Conservation (phyloP, 2,329 filamentous ascomycete species). For the Talaromyces marneffei region DNA sequence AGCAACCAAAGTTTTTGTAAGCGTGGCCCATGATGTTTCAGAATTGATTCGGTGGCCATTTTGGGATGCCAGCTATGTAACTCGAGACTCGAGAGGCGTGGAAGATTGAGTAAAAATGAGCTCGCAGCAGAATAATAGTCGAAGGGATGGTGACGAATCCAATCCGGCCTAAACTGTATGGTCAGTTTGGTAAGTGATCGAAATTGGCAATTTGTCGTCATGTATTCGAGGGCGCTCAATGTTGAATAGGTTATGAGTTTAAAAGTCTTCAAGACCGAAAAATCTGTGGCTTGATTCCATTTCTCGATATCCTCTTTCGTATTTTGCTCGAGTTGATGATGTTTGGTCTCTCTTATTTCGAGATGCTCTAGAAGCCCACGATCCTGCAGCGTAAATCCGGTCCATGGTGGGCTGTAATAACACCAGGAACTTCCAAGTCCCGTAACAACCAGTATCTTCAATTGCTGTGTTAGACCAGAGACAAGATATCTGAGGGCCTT, state of each 20-base stretch:
- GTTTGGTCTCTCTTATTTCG: neutral
- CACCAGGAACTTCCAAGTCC: no score
- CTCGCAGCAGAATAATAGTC: neutral
- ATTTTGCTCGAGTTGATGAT: neutral
- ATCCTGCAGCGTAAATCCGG: neutral
- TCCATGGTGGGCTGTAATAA: neutral
- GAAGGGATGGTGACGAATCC: neutral
- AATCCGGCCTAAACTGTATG: neutral
- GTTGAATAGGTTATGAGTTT: neutral
- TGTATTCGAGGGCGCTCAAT: neutral
- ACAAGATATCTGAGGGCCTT: neutral
- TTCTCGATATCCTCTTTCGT: neutral
- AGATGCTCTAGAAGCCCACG: neutral
- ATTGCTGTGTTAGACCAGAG: neutral
- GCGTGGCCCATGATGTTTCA: neutral
- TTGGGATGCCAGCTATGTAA: neutral
- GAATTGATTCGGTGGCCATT: neutral
- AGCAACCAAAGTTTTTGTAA: neutral
- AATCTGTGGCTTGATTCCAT: neutral
- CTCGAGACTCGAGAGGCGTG: neutral
- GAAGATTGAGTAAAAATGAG: neutral
- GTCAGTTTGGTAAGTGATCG: neutral
- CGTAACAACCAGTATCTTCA: neutral
- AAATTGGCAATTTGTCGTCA: neutral
- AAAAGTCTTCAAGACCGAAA: neutral